Percentiles rank a stretch among this genome's conserved stretches.
Evolutionary conservation across 1,139 yeast genomes (phyloP).

Genomic region (Pichia sp.): DNA sequence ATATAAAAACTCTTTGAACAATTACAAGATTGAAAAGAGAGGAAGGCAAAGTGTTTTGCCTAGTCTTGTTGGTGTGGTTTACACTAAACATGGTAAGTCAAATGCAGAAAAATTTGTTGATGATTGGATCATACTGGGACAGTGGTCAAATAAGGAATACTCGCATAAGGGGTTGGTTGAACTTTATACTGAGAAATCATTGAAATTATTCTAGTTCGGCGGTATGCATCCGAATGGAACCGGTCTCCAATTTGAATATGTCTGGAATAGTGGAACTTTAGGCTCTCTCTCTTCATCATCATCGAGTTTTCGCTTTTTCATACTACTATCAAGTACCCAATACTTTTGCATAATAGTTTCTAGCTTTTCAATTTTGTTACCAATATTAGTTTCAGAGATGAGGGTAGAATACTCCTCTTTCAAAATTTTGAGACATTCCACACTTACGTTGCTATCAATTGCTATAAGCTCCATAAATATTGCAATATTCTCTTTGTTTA

Average conservation of each 20-base stretch:
- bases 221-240: constrained; percentile 37
- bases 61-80: constrained; percentile 22
- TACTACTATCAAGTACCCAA: constrained; percentile 13
- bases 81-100: constrained; percentile 17
- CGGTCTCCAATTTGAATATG: constrained; percentile 34
- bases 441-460: constrained; percentile 6
- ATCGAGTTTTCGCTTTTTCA: constrained; percentile 1
- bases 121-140: constrained; percentile 24
- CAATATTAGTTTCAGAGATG: constrained; percentile 1
- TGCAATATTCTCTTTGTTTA: constrained; percentile 2
- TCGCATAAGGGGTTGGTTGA: constrained; percentile 24
- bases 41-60: constrained; percentile 19
- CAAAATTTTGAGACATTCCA: constrained; percentile 3
- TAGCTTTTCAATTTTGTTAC: constrained; percentile 5
- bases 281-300: constrained; percentile 5
- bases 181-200: constrained; percentile 10
- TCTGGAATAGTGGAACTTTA: constrained; percentile 26
- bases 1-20: background rate
- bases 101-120: constrained; percentile 18
- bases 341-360: constrained; percentile 16
- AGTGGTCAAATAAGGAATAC: constrained; percentile 14
- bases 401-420: constrained; percentile 1
- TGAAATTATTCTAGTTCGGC: constrained; percentile 6
- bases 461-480: constrained; percentile 1
- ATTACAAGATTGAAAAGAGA: constrained; percentile 17